Evolutionary conservation across 2,329 filamentous ascomycete species (phyloP).

Genomic region (Daldinia eschscholtzii): DNA sequence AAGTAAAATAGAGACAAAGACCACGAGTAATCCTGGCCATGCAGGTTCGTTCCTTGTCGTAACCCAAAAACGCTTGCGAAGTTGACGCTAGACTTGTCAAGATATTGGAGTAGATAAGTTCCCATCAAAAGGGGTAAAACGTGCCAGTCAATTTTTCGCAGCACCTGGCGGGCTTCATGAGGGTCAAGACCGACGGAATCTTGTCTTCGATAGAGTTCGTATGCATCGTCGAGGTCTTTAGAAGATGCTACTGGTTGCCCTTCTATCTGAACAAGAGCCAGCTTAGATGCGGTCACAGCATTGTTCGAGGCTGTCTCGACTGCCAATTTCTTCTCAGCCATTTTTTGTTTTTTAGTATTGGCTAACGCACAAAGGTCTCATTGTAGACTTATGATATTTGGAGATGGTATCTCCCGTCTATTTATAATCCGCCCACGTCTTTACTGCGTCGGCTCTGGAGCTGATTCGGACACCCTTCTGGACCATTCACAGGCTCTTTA

Average conservation of each 20-base stretch:
- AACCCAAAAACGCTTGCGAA: conserved; percentile 65
- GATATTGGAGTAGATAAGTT: conserved; percentile 53
- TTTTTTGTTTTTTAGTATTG: conserved; percentile 16
- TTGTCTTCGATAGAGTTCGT: conserved; percentile 51
- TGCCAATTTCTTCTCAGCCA: conserved; percentile 38
- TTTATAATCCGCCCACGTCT: background rate
- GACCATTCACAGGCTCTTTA: background rate
- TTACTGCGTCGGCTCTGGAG: background rate
- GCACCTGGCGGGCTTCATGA: conserved; percentile 48
- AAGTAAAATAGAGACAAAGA: conserved; percentile 53
- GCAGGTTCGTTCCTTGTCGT: conserved; percentile 61
- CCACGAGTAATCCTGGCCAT: conserved; percentile 67
- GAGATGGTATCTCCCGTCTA: background rate
- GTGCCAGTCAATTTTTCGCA: conserved; percentile 51
- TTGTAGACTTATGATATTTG: background rate
- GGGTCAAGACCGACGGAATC: conserved; percentile 46
- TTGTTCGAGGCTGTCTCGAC: conserved; percentile 20
- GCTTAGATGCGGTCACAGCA: background rate
- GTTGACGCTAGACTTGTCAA: conserved; percentile 60
- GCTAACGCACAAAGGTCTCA: background rate
- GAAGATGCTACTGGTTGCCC: conserved; percentile 43
- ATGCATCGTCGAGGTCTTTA: conserved; percentile 53
- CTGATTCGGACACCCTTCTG: background rate
- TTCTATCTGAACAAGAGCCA: conserved; percentile 19
- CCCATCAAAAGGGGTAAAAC: conserved; percentile 52